These are phyloP conservation scores for Parascedosporium putredinis DNA, from an alignment of 2,329 filamentous ascomycete genomes.

Conservation along the genomic window DNA sequence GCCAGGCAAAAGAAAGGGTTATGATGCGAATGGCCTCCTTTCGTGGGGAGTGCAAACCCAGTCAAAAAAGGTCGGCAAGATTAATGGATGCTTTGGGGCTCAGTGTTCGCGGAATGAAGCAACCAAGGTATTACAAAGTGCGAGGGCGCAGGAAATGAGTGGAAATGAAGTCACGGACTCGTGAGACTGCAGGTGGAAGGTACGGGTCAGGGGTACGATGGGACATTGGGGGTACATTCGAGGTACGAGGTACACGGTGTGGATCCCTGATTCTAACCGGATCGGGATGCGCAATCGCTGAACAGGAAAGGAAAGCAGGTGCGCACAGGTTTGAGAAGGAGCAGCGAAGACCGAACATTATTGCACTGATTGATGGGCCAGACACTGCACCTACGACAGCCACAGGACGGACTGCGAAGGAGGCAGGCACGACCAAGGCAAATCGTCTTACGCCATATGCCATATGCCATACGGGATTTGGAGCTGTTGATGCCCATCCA, in stretches of 20 bases:
- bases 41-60: not conserved
- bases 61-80: not conserved
- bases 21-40: slow-evolving; percentile 1
- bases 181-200: not conserved
- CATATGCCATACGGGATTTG: too few species aligned
- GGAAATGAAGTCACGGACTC: slow-evolving; percentile 3
- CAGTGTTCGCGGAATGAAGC: not conserved
- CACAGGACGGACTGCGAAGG: too few species aligned
- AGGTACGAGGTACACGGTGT: not conserved
- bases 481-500: too few species aligned
- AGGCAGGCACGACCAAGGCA: too few species aligned
- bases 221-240: not conserved
- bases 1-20: not conserved
- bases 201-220: not conserved
- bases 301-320: not conserved
- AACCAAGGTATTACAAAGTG: not conserved
- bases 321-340: too few species aligned
- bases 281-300: not conserved
- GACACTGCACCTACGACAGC: too few species aligned
- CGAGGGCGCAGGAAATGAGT: not conserved
- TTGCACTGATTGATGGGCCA: too few species aligned
- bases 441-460: too few species aligned
- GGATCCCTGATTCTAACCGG: not conserved
- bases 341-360: not conserved
- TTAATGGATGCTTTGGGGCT: not conserved